Conservation (phyloP, 2,329 filamentous ascomycete genomes). For the Pestalotiopsis sp. region DNA sequence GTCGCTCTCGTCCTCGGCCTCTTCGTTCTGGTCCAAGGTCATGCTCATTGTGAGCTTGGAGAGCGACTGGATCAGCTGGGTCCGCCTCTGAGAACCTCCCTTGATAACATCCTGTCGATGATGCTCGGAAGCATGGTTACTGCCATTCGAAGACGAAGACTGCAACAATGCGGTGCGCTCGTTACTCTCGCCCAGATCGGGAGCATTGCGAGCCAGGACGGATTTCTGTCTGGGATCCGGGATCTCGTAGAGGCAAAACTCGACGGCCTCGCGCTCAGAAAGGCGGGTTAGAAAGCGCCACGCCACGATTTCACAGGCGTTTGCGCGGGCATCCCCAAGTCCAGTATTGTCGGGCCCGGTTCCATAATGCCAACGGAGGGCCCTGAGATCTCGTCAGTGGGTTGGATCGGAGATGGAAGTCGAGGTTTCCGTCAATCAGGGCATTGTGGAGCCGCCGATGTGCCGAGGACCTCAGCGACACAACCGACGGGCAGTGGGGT, state of each 20-base stretch:
- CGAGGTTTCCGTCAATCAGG: neutral
- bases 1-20: slow-evolving; percentile 58
- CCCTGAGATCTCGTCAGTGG: slow-evolving; percentile 44
- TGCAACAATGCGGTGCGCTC: slow-evolving; percentile 52
- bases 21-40: slow-evolving; percentile 38
- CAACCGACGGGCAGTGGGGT: neutral
- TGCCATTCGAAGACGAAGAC: slow-evolving; percentile 16
- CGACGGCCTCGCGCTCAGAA: slow-evolving; percentile 73
- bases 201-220: slow-evolving; percentile 18
- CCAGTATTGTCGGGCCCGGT: slow-evolving; percentile 64
- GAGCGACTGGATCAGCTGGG: slow-evolving; percentile 55
- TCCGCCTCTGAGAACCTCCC: slow-evolving; percentile 47
- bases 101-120: slow-evolving; percentile 28
- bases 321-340: slow-evolving; percentile 68
- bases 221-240: slow-evolving; percentile 40
- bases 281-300: slow-evolving; percentile 76
- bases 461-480: neutral
- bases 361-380: slow-evolving; percentile 75
- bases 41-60: slow-evolving; percentile 57
- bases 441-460: neutral
- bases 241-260: slow-evolving; percentile 75
- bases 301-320: slow-evolving; percentile 79
- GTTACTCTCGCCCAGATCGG: slow-evolving; percentile 45
- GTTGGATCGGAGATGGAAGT: neutral
- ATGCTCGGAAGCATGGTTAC: slow-evolving; percentile 11